These are phyloP conservation scores for Tremella mesenterica DNA, from an alignment of 768 basidiomycete genomes.

Conservation along the genomic window DNA sequence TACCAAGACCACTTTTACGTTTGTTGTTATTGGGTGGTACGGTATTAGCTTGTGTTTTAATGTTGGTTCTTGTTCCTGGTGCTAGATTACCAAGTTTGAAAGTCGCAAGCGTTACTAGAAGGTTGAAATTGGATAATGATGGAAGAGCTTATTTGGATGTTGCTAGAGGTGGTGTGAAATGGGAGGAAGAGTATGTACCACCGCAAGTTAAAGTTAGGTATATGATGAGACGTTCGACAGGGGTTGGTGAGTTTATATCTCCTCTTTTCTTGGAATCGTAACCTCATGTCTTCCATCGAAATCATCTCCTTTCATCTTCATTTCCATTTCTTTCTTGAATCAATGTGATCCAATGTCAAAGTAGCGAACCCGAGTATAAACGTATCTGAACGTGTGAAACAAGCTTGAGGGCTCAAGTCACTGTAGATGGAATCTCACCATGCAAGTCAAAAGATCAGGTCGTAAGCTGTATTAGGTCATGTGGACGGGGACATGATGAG, in stretches of 20 bases:
- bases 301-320: too few species aligned
- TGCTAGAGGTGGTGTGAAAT: constrained; percentile 6
- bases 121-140: constrained; percentile 21
- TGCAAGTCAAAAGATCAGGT: too few species aligned
- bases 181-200: constrained; percentile 25
- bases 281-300: too few species aligned
- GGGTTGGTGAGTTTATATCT: too few species aligned
- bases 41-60: constrained; percentile 15
- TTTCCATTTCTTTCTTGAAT: too few species aligned
- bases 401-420: too few species aligned
- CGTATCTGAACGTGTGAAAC: too few species aligned
- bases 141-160: constrained; percentile 21
- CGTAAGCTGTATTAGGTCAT: too few species aligned
- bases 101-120: constrained; percentile 18
- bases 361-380: too few species aligned
- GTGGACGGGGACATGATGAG: background rate
- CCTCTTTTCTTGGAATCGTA: too few species aligned
- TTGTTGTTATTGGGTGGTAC: constrained; percentile 21
- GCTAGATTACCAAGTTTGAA: constrained; percentile 24
- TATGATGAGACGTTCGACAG: constrained; percentile 22
- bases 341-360: too few species aligned
- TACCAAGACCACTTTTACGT: constrained; percentile 31
- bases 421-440: too few species aligned
- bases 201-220: constrained; percentile 23
- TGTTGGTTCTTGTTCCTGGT: constrained; percentile 23